Evolutionary conservation across 306 rosid species (phyloP).

Genomic region (Dalbergia cultrata): DNA sequence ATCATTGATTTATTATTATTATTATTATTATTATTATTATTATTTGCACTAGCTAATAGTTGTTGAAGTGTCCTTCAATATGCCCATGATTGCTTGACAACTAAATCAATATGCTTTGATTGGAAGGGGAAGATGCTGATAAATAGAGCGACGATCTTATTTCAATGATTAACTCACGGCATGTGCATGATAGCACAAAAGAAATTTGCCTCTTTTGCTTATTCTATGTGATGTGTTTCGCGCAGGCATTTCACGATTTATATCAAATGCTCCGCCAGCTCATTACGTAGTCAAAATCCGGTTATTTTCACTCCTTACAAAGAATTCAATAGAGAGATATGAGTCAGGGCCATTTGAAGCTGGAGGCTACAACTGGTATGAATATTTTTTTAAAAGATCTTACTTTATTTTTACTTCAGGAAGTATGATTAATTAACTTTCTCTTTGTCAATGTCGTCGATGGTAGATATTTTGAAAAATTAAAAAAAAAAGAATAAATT

Average conservation of each 20-base stretch:
- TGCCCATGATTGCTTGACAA: neutral
- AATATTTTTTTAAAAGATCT: neutral
- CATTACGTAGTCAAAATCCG: conserved; percentile 53
- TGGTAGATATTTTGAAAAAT: no score
- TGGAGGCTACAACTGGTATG: conserved; percentile 79
- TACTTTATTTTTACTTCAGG: no score
- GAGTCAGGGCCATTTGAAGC: conserved; percentile 59
- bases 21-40: no score
- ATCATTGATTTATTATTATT: no score
- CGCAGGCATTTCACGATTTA: conserved; percentile 52
- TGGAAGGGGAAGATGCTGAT: no score
- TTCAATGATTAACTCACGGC: no score
- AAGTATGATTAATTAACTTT: no score
- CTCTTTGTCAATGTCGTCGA: no score
- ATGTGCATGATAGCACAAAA: no score
- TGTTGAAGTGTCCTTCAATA: neutral
- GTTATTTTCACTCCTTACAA: conserved; percentile 49
- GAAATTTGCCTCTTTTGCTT: neutral
- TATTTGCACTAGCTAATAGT: neutral
- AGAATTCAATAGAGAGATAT: conserved; percentile 49
- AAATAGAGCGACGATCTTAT: no score
- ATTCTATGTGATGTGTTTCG: neutral
- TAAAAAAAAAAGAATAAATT: no score
- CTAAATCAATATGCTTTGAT: neutral
- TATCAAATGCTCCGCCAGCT: conserved; percentile 53